These are phyloP conservation scores for Raddia guianensis DNA, from an alignment of 176 grass and related monocot species.

Conservation along the genomic window DNA sequence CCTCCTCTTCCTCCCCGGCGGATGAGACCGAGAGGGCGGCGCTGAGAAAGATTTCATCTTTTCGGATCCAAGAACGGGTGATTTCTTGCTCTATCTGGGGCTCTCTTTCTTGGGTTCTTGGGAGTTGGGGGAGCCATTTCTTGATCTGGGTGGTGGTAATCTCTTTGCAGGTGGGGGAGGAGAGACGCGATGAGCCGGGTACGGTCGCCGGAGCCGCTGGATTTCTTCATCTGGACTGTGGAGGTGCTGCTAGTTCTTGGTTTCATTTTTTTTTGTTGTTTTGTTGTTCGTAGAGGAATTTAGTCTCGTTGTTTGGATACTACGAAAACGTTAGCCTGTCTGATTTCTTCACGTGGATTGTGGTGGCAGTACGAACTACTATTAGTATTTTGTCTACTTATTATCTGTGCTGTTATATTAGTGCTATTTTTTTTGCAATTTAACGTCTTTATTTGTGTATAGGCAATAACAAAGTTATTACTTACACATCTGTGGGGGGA, in stretches of 20 bases:
- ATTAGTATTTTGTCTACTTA: not conserved
- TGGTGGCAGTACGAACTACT: not conserved
- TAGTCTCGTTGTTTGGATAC: constrained; percentile 1
- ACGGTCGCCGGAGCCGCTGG: constrained; percentile 79
- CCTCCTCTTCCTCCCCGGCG: not conserved
- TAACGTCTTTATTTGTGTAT: not conserved
- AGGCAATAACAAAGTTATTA: not conserved
- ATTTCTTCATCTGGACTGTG: constrained; percentile 98
- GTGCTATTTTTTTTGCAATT: constrained; percentile 14
- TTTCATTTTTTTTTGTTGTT: constrained; percentile 5
- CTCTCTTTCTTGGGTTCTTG: not conserved
- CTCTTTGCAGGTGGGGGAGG: constrained; percentile 48
- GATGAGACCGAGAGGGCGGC: constrained; percentile 21
- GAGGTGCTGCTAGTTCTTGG: constrained; percentile 46
- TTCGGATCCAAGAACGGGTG: constrained; percentile 28
- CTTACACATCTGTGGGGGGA: not conserved
- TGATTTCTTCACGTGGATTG: constrained; percentile 11
- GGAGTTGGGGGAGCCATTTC: constrained; percentile 1
- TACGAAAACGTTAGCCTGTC: not conserved
- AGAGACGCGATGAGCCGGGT: constrained; percentile 61
- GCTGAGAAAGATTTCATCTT: constrained; percentile 20
- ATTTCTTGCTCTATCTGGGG: not conserved
- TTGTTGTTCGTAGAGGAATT: not conserved
- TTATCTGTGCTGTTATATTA: not conserved
- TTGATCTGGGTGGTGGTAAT: constrained; percentile 42